These are phyloP conservation scores for Erysimum cheiranthoides DNA, from an alignment of 345 rosid genomes.

Conservation along the genomic window DNA sequence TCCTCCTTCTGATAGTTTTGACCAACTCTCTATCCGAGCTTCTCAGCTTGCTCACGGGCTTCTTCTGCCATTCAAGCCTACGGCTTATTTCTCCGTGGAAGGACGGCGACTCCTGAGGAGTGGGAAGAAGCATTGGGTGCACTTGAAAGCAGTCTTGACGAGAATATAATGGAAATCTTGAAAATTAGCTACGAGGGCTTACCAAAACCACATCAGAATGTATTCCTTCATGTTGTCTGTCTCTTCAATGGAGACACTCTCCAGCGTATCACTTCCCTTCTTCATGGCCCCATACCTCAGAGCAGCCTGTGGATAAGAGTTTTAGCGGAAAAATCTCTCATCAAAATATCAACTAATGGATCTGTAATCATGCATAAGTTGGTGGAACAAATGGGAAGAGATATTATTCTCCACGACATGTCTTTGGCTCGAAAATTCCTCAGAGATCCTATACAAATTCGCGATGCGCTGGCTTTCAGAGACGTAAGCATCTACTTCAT, in stretches of 20 bases:
- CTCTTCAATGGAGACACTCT: constrained; percentile 36
- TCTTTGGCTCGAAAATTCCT: background rate
- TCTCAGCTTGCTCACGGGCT: constrained; percentile 34
- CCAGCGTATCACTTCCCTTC: constrained; percentile 1
- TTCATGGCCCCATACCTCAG: constrained; percentile 7
- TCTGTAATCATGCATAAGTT: constrained; percentile 17
- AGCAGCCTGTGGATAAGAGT: constrained; percentile 10
- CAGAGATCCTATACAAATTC: background rate
- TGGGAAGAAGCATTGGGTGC: constrained; percentile 35
- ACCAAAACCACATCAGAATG: background rate
- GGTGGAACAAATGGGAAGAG: constrained; percentile 32
- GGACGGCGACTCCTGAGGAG: background rate
- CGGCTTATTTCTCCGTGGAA: constrained; percentile 26
- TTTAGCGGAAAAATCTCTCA: constrained; percentile 33
- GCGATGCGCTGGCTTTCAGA: background rate
- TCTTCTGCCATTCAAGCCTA: constrained; percentile 41
- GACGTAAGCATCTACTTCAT: background rate
- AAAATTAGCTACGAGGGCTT: constrained; percentile 19
- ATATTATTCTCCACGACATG: constrained; percentile 11
- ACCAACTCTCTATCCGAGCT: constrained; percentile 19
- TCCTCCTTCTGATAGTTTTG: constrained; percentile 16
- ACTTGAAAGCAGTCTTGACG: background rate
- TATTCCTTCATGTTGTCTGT: constrained; percentile 35
- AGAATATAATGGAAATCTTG: constrained; percentile 2
- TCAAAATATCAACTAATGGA: constrained; percentile 9